Conservation (phyloP, 169 alveolate genomes). For the Plasmodium billcollinsi region DNA sequence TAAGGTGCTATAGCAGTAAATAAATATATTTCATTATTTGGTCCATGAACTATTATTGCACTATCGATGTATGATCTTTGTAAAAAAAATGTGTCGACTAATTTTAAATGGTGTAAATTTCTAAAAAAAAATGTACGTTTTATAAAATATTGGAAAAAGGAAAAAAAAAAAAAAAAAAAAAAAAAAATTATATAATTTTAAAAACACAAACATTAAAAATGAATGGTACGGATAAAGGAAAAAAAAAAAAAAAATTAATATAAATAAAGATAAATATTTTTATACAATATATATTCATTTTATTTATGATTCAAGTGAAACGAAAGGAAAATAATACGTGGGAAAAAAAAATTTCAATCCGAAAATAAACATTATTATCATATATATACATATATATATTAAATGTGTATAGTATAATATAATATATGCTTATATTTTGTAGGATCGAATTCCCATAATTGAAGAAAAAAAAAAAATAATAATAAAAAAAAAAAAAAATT, state of each 20-base stretch:
- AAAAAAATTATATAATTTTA: not conserved
- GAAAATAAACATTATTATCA: not conserved
- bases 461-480: not conserved
- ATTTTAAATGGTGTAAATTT: constrained; percentile 75
- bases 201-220: not conserved
- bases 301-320: too few relatives aligned
- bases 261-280: not conserved
- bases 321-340: too few relatives aligned
- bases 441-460: not conserved
- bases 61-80: constrained; percentile 75
- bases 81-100: constrained; percentile 71
- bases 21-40: constrained; percentile 72
- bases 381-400: not conserved
- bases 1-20: constrained; percentile 68
- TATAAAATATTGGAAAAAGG: not conserved
- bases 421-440: not conserved
- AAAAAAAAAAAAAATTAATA: not conserved
- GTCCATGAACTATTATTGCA: constrained; percentile 77
- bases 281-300: not conserved
- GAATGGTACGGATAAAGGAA: not conserved
- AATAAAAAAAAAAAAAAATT: not conserved
- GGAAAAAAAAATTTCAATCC: not conserved
- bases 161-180: not conserved
- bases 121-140: constrained; percentile 27
- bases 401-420: not conserved